Percentiles rank a stretch among this genome's conserved stretches.
Conservation (phyloP, 2,329 filamentous ascomycete genomes). For the Neoscytalidium dimidiatum region DNA sequence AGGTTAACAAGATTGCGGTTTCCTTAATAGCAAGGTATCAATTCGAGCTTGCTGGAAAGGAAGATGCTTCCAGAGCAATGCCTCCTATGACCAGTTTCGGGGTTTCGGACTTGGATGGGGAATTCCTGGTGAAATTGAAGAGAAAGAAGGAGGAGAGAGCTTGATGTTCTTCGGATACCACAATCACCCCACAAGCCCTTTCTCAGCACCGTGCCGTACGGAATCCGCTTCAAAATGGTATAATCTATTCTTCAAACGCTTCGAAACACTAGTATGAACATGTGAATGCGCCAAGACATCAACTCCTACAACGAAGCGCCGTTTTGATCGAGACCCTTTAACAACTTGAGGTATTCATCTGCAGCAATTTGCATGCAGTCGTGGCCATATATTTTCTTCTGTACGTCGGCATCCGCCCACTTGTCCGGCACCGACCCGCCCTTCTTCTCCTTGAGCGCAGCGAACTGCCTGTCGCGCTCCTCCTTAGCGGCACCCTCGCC, state of each 20-base stretch:
- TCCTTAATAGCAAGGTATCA: not conserved
- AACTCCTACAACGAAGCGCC: not conserved
- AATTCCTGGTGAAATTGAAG: not conserved
- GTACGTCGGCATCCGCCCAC: conserved; percentile 55
- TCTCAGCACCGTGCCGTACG: too few relatives aligned
- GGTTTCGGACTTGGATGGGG: not conserved
- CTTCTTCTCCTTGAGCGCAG: conserved; percentile 40
- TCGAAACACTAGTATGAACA: not conserved
- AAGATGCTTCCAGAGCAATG: not conserved
- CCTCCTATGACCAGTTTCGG: conserved; percentile 1
- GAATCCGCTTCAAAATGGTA: not conserved
- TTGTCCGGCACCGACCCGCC: conserved; percentile 50
- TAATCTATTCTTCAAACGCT: not conserved
- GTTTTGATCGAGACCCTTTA: not conserved
- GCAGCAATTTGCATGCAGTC: conserved; percentile 49
- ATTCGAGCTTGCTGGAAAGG: not conserved
- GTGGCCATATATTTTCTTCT: conserved; percentile 50
- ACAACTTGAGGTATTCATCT: conserved; percentile 39
- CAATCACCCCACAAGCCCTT: too few relatives aligned
- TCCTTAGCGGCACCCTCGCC: conserved; percentile 61
- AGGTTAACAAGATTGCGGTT: not conserved
- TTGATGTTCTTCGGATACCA: too few relatives aligned
- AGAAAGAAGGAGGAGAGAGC: not conserved
- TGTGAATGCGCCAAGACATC: not conserved
- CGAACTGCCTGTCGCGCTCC: conserved; percentile 59